These are phyloP conservation scores for Phragmites australis DNA, from an alignment of 176 grass and related monocot species.

Conservation along the genomic window DNA sequence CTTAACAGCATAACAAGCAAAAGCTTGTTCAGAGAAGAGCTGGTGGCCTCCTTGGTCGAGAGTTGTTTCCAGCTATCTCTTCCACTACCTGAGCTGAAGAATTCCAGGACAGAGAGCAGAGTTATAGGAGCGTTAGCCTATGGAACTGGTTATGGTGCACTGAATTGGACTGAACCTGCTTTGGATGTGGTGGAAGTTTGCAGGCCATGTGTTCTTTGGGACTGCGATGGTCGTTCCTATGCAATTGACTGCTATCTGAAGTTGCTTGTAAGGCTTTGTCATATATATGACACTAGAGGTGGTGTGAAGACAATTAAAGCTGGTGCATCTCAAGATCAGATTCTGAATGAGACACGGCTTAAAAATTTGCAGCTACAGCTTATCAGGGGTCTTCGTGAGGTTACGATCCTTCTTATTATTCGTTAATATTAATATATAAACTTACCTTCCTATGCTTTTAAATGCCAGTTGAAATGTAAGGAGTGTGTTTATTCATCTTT, in stretches of 20 bases:
- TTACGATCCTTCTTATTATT: constrained; percentile 38
- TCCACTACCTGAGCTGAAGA: constrained; percentile 85
- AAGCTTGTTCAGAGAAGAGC: constrained; percentile 93
- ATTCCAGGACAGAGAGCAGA: constrained; percentile 95
- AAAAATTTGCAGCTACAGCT: constrained; percentile 95
- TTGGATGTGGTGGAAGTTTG: constrained; percentile 98
- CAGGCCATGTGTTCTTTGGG: constrained; percentile 94
- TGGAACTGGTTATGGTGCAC: constrained; percentile 96
- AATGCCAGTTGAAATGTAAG: constrained; percentile 3
- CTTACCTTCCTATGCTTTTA: background rate
- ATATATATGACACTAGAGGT: constrained; percentile 95
- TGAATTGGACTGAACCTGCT: constrained; percentile 96
- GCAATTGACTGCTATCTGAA: constrained; percentile 94
- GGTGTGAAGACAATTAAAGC: constrained; percentile 93
- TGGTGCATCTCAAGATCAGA: constrained; percentile 98
- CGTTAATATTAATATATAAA: constrained; percentile 12
- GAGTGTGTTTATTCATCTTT: background rate
- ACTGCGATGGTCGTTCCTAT: constrained; percentile 86
- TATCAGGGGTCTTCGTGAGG: constrained; percentile 97
- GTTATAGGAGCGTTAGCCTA: constrained; percentile 99
- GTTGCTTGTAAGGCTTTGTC: constrained; percentile 93
- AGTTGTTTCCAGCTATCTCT: constrained; percentile 99
- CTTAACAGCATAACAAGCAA: constrained; percentile 85
- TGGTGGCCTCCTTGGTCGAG: constrained; percentile 91
- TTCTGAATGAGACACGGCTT: constrained; percentile 95